Base-by-base conservation (phyloP, 352 stramenopile genomes). In the Pythium scleroteichum region DNA sequence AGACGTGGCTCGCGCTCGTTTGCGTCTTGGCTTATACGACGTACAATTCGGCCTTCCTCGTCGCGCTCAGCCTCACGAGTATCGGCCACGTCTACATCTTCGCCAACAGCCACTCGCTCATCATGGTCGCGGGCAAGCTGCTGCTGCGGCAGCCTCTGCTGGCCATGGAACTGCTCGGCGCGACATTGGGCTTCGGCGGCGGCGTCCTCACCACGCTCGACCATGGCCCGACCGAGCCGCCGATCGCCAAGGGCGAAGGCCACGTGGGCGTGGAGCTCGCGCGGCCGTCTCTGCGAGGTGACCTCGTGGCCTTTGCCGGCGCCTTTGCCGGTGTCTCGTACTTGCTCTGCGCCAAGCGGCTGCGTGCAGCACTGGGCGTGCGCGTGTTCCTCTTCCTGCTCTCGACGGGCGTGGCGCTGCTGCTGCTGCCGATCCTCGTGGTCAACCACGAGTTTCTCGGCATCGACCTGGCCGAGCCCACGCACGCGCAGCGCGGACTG, bases 71-170 rank as follows among this genome's bases (percentile, higher is more conserved):
- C 26, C 69, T 82, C 38, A 84, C 73, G 16, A 84, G 73, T 27
- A 73, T 85, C 50, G 72, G 76, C 8, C 75, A 84, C 55, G 74
- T 71, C 19, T 85, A 85, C 58, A 82, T 86, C 33, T 85, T 88
- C 29, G 66, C 53, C 57, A 85, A 82, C 48, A 74, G 73, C 40
- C 76, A 85, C 58, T 85, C 75, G 61, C 50, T 88, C 53, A 59
- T 88, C 27, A 56, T 85, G 33, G 76, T 88, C 27, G 45, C 70
- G 6, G 62, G 69, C n/a, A 87, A 87, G 60, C 54, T 79, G 12
- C 29, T 81, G 40, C 42, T 79, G 8, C 33, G 74, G 1, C 63
- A 83, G 40, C 68, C 66, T 3, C 58, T 83, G 6, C 62, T 53
- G 0, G 16, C 50, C 10, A 40, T 81, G 22, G 76, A 88, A 53